phyloP scores from a whole-genome alignment of 495 filamentous ascomycete genomes.

The Lophiotrema nucula region DNA sequence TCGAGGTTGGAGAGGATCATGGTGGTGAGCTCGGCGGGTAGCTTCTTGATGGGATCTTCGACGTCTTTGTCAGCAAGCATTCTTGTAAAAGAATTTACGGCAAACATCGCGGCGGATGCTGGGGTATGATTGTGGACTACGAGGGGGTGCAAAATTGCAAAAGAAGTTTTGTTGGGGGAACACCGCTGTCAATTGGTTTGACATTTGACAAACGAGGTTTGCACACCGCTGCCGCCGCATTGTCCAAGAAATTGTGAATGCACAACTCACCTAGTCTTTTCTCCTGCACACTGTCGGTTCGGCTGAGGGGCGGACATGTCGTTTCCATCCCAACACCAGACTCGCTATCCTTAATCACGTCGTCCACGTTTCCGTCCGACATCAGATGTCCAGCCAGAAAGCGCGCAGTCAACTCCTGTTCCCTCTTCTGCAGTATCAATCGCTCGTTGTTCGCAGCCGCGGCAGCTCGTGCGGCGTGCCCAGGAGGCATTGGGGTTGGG shows the following conservation, averaged over 20 bases:
- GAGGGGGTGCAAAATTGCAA: no score
- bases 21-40: constrained; percentile 72
- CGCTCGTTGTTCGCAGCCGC: constrained; percentile 29
- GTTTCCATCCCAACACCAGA: constrained; percentile 31
- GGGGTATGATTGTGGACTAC: background rate
- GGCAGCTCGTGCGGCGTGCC: constrained; percentile 22
- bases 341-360: constrained; percentile 32
- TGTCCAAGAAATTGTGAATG: background rate
- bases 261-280: constrained; percentile 26
- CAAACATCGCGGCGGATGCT: background rate
- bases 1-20: constrained; percentile 73
- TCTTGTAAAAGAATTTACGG: background rate
- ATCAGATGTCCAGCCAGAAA: constrained; percentile 12
- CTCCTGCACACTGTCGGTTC: constrained; percentile 17
- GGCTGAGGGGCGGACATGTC: constrained; percentile 10
- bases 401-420: constrained; percentile 22
- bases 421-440: background rate
- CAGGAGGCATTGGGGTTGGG: constrained; percentile 6
- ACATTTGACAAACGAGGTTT: no score
- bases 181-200: no score
- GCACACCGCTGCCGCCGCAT: no score
- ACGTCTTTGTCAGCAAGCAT: background rate
- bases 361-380: background rate
- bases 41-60: constrained; percentile 62
- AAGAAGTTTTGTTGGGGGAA: no score